Evolutionary conservation across 768 basidiomycete genomes (phyloP).

Genomic region (Phlebiopsis gigantea): DNA sequence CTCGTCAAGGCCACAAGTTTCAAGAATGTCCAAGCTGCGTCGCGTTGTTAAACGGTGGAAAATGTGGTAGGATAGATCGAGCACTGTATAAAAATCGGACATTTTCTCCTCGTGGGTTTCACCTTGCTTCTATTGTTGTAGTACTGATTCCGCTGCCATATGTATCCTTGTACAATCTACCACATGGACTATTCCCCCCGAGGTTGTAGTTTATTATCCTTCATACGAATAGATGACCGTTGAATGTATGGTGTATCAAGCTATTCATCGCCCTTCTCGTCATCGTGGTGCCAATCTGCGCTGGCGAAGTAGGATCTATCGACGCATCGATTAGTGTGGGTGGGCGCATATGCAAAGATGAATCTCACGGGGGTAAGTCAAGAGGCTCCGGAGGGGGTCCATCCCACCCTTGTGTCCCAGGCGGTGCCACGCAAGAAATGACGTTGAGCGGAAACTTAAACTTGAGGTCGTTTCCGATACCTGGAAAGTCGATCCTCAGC

Average conservation of each 20-base stretch:
- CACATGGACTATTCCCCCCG: background rate
- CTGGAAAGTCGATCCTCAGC: constrained; percentile 18
- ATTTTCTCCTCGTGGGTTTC: background rate
- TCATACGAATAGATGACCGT: background rate
- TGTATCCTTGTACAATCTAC: background rate
- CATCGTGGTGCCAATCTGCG: background rate
- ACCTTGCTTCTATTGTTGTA: background rate
- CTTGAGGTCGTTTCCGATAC: constrained; percentile 16
- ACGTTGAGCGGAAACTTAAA: constrained; percentile 15
- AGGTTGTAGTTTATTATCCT: background rate
- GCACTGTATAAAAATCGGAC: background rate
- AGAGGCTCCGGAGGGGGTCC: constrained; percentile 10
- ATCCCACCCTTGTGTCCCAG: constrained; percentile 7
- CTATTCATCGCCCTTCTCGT: constrained; percentile 5
- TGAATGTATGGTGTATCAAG: background rate
- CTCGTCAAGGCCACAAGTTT: background rate
- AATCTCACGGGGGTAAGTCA: constrained; percentile 13
- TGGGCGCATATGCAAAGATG: background rate
- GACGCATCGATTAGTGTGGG: background rate
- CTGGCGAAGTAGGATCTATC: background rate
- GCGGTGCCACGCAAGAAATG: constrained; percentile 12
- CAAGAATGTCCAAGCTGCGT: background rate
- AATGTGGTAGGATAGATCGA: background rate
- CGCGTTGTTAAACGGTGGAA: background rate
- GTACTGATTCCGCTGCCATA: background rate